These are phyloP conservation scores for Theileria orientalis DNA, from an alignment of 169 alveolate genomes.

Conservation along the genomic window DNA sequence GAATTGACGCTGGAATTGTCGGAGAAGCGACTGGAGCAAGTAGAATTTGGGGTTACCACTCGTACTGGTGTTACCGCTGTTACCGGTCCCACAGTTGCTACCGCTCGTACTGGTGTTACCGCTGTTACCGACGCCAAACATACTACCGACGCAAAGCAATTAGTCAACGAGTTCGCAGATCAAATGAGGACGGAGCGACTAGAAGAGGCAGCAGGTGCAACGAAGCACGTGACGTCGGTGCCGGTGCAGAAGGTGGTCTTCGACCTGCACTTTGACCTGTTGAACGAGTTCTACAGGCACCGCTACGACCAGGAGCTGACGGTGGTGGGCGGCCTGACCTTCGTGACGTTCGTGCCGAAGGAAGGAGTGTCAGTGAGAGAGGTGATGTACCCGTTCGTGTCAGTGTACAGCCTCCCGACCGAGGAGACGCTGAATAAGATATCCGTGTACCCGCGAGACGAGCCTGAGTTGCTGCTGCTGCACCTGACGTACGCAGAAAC, in stretches of 20 bases:
- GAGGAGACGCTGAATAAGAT: neutral
- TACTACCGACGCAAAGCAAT: too few species aligned
- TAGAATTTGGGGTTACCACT: too few species aligned
- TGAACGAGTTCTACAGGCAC: neutral
- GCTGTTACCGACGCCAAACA: too few species aligned
- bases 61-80: too few species aligned
- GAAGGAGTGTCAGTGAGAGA: neutral
- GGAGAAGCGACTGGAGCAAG: too few species aligned
- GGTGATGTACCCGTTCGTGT: neutral
- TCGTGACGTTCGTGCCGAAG: conserved; percentile 2
- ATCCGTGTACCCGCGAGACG: neutral
- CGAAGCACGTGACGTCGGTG: too few species aligned
- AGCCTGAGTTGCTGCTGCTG: neutral
- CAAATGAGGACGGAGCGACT: too few species aligned
- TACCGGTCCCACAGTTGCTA: too few species aligned
- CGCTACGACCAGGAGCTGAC: neutral
- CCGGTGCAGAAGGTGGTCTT: conserved; percentile 1
- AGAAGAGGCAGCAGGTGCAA: too few species aligned
- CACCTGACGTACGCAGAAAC: neutral
- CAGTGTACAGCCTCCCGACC: neutral
- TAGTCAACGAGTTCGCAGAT: too few species aligned
- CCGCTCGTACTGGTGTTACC: too few species aligned
- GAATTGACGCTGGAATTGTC: too few species aligned
- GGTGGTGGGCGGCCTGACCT: neutral
- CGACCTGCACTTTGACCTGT: neutral